Percentiles rank a stretch among this genome's conserved stretches.
Conservation (phyloP, 1,139 yeast species). For the Protomyces inundatus region DNA sequence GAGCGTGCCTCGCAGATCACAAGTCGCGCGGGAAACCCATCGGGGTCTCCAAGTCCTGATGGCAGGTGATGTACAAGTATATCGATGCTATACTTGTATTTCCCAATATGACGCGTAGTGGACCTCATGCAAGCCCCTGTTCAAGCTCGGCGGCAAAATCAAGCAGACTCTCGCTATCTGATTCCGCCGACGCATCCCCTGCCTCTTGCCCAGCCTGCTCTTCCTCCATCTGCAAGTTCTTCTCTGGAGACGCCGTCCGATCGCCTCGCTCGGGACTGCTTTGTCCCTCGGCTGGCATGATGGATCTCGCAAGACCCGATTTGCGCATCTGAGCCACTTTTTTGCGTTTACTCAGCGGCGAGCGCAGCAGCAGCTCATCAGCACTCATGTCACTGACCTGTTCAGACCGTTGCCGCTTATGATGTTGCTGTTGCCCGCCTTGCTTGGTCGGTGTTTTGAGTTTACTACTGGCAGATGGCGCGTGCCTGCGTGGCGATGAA, state of each 20-base stretch:
- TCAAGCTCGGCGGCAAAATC: not conserved
- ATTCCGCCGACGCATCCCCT: not conserved
- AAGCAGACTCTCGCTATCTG: not conserved
- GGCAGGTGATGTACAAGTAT: no score
- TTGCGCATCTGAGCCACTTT: conserved; percentile 17
- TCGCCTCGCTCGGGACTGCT: not conserved
- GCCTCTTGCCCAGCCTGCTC: not conserved
- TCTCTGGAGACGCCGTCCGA: not conserved
- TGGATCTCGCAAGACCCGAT: conserved; percentile 11
- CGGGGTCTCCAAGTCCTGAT: no score
- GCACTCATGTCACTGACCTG: conserved; percentile 31
- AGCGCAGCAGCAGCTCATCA: conserved; percentile 33
- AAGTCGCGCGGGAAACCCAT: no score
- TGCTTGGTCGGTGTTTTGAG: not conserved
- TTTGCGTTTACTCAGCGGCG: conserved; percentile 13
- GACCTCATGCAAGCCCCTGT: not conserved
- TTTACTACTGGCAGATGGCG: conserved; percentile 29
- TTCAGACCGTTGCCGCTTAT: conserved; percentile 39
- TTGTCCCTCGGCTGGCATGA: not conserved
- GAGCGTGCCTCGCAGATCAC: no score
- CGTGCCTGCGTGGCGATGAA: conserved; percentile 31
- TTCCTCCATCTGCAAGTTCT: not conserved
- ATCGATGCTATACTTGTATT: no score
- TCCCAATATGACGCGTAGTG: not conserved
- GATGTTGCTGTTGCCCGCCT: conserved; percentile 38